These are phyloP conservation scores for Didymella pomorum DNA, from an alignment of 2,329 filamentous ascomycete genomes.

Conservation along the genomic window DNA sequence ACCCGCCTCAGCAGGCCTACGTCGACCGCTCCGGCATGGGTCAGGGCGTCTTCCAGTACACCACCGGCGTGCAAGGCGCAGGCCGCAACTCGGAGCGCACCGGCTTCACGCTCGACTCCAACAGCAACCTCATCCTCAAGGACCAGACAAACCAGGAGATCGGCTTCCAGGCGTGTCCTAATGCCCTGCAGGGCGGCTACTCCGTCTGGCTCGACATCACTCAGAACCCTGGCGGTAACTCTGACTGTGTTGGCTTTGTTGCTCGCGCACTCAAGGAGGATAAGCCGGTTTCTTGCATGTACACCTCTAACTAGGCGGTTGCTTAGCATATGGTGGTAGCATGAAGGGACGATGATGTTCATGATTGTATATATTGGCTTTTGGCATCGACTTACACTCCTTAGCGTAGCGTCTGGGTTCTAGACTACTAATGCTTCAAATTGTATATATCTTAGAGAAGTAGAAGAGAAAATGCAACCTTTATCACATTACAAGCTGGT, in stretches of 20 bases:
- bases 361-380: background rate
- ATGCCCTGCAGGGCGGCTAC: constrained; percentile 52
- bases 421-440: background rate
- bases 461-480: background rate
- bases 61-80: constrained; percentile 54
- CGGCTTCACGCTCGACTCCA: constrained; percentile 57
- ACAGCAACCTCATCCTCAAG: constrained; percentile 57
- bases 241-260: constrained; percentile 46
- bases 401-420: constrained; percentile 12
- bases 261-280: constrained; percentile 35
- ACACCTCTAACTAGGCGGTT: constrained; percentile 21
- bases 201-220: constrained; percentile 36
- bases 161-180: constrained; percentile 63
- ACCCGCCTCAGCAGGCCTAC: constrained; percentile 59
- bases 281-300: constrained; percentile 31
- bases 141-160: constrained; percentile 36
- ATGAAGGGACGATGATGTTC: background rate
- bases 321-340: background rate
- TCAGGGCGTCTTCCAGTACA: constrained; percentile 63
- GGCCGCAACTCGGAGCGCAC: constrained; percentile 57
- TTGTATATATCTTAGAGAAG: constrained; percentile 3
- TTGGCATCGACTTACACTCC: background rate
- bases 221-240: constrained; percentile 38
- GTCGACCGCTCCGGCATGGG: constrained; percentile 68
- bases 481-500: background rate